Evolutionary conservation across 1,284 basidiomycete genomes (phyloP), one percentile per base, ranked within the genome.

Genomic region (Puccinia novopanici): DNA sequence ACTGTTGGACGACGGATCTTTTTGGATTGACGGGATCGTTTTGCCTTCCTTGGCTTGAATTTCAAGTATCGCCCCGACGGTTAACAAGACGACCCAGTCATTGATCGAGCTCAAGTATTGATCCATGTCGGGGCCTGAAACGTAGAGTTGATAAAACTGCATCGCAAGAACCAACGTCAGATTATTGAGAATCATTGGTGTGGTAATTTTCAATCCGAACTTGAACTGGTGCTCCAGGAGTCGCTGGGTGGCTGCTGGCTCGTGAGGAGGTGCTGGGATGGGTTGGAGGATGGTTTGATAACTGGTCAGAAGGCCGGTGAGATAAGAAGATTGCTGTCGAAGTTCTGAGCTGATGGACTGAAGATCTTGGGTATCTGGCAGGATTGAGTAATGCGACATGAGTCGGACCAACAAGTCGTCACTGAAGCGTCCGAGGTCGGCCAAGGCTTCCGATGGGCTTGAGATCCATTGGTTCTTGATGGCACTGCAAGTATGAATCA

Each of bases 161-260:
- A 52, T 73, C n/a, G 59, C 78, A 40, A 73, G 45, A 15, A 72
- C 50, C 78, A 80, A 40, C 1, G 70, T 61, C 40, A 80, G 22
- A 61, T 80, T 80, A 42, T 73, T 73, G 22, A 73, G 67, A 30
- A 80, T 80, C 42, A 73, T 48, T 27, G 78, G 78, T 15, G 70
- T 72, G n/a, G 78, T 80, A 59, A 80, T 72, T 55, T 80, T 65
- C 40, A 80, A 67, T 24, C 65, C 55, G 24, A 80, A 80, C 42
- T 52, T 54, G 24, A 74, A 61, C 24, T 79, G 76, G n/a, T 65
- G 74, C 67, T 76, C 24, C 3, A 63, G 42, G 5, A 55, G 72
- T 59, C 13, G n/a, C 24, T 54, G 70, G 22, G 48, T 2, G n/a
- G 37, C 15, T n/a, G 19, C 24, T 24, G 19, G 34, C 48, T 71